Evolutionary conservation across 805 yeast genomes (phyloP).

Genomic region (Wickerhamomyces alni): DNA sequence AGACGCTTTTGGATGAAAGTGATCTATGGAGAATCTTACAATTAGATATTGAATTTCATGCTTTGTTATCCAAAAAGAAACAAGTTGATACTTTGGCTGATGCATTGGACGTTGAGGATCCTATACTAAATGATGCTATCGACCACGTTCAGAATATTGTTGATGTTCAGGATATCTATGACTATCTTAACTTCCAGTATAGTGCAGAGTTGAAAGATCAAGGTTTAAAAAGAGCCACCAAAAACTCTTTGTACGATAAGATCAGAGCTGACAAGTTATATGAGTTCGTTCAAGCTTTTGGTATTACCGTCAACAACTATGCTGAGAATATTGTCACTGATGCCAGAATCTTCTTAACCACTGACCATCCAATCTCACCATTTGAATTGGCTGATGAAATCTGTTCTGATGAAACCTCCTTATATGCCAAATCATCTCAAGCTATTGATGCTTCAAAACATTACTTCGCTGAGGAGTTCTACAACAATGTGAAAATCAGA

Average conservation of each 20-base stretch:
- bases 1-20: constrained; percentile 61
- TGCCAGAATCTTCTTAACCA: constrained; percentile 63
- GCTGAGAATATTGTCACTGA: constrained; percentile 76
- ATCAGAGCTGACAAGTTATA: constrained; percentile 59
- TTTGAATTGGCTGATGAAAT: constrained; percentile 46
- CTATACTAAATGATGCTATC: constrained; percentile 49
- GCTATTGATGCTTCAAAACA: constrained; percentile 71
- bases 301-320: constrained; percentile 71
- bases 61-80: constrained; percentile 67
- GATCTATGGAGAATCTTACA: constrained; percentile 90
- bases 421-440: constrained; percentile 50
- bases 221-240: constrained; percentile 26
- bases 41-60: constrained; percentile 83
- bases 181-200: constrained; percentile 71
- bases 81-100: constrained; percentile 52
- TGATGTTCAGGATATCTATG: constrained; percentile 82
- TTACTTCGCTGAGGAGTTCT: constrained; percentile 72
- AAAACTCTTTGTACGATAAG: constrained; percentile 57
- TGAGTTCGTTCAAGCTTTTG: constrained; percentile 62
- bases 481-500: constrained; percentile 76
- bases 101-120: constrained; percentile 51
- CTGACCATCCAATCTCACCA: constrained; percentile 60
- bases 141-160: constrained; percentile 56
- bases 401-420: constrained; percentile 30
- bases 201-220: constrained; percentile 34